These are phyloP conservation scores for Elymus sibiricus DNA, from an alignment of 176 grass and related monocot genomes.

Conservation along the genomic window DNA sequence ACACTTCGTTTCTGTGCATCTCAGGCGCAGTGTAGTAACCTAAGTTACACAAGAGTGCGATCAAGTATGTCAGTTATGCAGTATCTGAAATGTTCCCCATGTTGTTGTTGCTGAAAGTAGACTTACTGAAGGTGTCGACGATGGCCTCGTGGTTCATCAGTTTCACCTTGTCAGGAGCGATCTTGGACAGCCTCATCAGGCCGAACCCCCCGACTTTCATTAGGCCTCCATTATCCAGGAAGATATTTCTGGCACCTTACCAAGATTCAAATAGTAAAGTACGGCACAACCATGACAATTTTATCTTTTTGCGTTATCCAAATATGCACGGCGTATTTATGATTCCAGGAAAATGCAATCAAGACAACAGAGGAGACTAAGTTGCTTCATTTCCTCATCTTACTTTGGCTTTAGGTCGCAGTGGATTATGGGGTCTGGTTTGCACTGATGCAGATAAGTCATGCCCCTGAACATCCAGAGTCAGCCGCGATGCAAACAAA, in stretches of 20 bases:
- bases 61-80: neutral
- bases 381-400: constrained; percentile 63
- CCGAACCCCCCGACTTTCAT: constrained; percentile 85
- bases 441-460: constrained; percentile 97
- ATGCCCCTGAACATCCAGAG: constrained; percentile 68
- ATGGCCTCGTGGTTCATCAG: constrained; percentile 42
- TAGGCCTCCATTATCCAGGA: constrained; percentile 83
- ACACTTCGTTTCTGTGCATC: constrained; percentile 66
- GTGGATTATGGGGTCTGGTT: constrained; percentile 94
- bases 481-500: neutral
- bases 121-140: constrained; percentile 74
- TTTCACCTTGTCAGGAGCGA: constrained; percentile 53
- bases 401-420: constrained; percentile 99
- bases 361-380: neutral
- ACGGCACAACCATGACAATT: constrained; percentile 24
- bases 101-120: neutral
- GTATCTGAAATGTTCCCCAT: neutral
- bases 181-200: constrained; percentile 49
- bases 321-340: constrained; percentile 27
- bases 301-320: neutral
- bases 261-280: constrained; percentile 81
- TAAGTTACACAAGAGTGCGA: neutral
- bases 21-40: constrained; percentile 84
- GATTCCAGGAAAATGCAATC: neutral
- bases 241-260: constrained; percentile 99